Conservation (phyloP, 495 filamentous ascomycete species). For the Neurospora hispaniola region DNA sequence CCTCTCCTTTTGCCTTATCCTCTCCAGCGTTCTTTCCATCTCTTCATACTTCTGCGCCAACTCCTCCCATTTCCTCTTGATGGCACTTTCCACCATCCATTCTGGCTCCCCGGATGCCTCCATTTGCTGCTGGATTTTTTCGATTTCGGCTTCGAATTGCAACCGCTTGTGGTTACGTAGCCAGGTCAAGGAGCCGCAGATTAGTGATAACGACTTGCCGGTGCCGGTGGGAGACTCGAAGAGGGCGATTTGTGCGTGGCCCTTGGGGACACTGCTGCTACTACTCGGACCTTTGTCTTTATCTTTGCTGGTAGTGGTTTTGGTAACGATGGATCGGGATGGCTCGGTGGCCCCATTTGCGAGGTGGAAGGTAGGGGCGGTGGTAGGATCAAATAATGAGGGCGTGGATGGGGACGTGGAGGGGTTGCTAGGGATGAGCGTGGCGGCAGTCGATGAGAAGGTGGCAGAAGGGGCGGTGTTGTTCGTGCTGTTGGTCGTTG, state of each 20-base stretch:
- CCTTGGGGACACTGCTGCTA: constrained; percentile 23
- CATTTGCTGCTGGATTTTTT: constrained; percentile 31
- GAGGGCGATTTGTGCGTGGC: constrained; percentile 70
- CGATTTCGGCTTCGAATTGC: constrained; percentile 42
- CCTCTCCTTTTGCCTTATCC: constrained; percentile 59
- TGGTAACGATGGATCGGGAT: background rate
- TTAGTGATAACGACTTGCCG: constrained; percentile 94
- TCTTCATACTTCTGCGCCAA: constrained; percentile 55
- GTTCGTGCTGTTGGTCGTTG: background rate
- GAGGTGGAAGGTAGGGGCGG: background rate
- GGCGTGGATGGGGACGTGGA: background rate
- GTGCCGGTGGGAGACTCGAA: constrained; percentile 88
- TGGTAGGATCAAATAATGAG: background rate
- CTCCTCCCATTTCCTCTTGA: constrained; percentile 54
- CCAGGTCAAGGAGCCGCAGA: constrained; percentile 91
- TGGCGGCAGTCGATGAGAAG: background rate
- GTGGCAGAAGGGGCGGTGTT: background rate
- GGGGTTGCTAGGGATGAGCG: background rate
- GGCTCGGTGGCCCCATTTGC: background rate
- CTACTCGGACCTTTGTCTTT: background rate
- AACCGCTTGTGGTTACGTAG: constrained; percentile 72
- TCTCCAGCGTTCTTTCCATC: constrained; percentile 58
- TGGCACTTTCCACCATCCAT: constrained; percentile 75
- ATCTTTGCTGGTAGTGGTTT: background rate
- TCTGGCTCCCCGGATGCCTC: constrained; percentile 58